Percentiles rank a stretch among this genome's conserved stretches.
Conservation (phyloP, 768 basidiomycete genomes). For the Filobasidium wieringae region DNA sequence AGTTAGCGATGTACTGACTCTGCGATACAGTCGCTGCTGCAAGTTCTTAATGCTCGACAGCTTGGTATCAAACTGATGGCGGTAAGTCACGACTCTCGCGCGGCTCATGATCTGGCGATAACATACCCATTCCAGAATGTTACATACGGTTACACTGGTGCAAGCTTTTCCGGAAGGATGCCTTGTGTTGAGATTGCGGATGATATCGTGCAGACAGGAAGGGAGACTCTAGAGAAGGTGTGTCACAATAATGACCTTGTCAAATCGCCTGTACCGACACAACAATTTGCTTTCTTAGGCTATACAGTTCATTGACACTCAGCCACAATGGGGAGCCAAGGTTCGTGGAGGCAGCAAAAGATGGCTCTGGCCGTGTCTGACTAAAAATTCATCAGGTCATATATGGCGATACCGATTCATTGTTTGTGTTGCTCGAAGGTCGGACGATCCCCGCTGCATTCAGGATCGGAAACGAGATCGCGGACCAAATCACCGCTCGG, state of each 20-base stretch:
- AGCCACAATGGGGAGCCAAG: slow-evolving; percentile 72
- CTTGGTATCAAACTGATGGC: slow-evolving; percentile 85
- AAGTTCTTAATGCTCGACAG: slow-evolving; percentile 79
- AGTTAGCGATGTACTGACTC: background rate
- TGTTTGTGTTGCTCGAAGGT: slow-evolving; percentile 84
- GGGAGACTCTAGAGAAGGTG: slow-evolving; percentile 90
- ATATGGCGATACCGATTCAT: slow-evolving; percentile 94
- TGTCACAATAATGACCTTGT: slow-evolving; percentile 2
- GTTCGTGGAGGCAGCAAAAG: background rate
- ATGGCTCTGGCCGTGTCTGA: background rate
- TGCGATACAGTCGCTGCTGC: slow-evolving; percentile 51
- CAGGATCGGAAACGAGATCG: slow-evolving; percentile 80
- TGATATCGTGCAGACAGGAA: slow-evolving; percentile 89
- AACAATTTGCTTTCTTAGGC: slow-evolving; percentile 50
- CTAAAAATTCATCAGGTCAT: slow-evolving; percentile 47
- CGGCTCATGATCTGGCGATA: too few species aligned
- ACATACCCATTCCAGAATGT: slow-evolving; percentile 30
- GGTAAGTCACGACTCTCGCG: slow-evolving; percentile 54
- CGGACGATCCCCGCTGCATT: slow-evolving; percentile 90
- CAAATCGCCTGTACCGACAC: background rate
- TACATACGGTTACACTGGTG: slow-evolving; percentile 91
- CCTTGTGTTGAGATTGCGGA: slow-evolving; percentile 97
- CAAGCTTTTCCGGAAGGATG: slow-evolving; percentile 92
- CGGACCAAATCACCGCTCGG: slow-evolving; percentile 67
- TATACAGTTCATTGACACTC: slow-evolving; percentile 62